Conservation (phyloP, 2,329 filamentous ascomycete genomes). For the Calonectria montana region DNA sequence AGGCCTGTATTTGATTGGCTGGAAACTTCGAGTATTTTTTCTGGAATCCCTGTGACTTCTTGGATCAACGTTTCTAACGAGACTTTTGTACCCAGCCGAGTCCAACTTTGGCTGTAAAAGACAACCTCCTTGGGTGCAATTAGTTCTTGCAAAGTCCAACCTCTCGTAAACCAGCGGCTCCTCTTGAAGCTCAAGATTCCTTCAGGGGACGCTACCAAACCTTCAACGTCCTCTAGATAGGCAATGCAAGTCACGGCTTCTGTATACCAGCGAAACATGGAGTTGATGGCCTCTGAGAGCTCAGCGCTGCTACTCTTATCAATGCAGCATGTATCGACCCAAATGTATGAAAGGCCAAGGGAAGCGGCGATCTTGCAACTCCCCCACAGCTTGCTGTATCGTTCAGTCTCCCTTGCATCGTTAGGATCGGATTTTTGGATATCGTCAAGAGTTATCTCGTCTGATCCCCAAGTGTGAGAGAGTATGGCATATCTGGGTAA, state of each 20-base stretch:
- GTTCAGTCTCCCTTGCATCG: background rate
- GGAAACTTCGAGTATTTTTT: slow-evolving; percentile 28
- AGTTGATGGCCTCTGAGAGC: slow-evolving; percentile 47
- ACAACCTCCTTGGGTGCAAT: slow-evolving; percentile 41
- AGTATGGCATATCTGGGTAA: slow-evolving; percentile 40
- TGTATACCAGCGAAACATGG: slow-evolving; percentile 49
- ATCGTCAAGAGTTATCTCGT: slow-evolving; percentile 39
- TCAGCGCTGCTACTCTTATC: slow-evolving; percentile 48
- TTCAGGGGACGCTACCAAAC: slow-evolving; percentile 2
- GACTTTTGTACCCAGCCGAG: slow-evolving; percentile 28
- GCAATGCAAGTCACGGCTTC: slow-evolving; percentile 41
- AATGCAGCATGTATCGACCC: slow-evolving; percentile 49
- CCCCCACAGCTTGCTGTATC: slow-evolving; percentile 34
- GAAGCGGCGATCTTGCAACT: slow-evolving; percentile 34
- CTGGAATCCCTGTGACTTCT: slow-evolving; percentile 32
- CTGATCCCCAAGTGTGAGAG: slow-evolving; percentile 42
- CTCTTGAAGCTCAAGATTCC: background rate
- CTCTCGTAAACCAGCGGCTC: slow-evolving; percentile 43
- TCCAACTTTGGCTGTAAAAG: slow-evolving; percentile 41
- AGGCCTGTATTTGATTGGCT: slow-evolving; percentile 23
- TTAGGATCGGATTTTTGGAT: slow-evolving; percentile 2
- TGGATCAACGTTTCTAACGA: slow-evolving; percentile 34
- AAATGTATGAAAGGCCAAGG: slow-evolving; percentile 38
- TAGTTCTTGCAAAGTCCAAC: slow-evolving; percentile 46
- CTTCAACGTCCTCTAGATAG: slow-evolving; percentile 38